phyloP scores from a whole-genome alignment of 2,329 filamentous ascomycete species.

The Diplodia intermedia region DNA sequence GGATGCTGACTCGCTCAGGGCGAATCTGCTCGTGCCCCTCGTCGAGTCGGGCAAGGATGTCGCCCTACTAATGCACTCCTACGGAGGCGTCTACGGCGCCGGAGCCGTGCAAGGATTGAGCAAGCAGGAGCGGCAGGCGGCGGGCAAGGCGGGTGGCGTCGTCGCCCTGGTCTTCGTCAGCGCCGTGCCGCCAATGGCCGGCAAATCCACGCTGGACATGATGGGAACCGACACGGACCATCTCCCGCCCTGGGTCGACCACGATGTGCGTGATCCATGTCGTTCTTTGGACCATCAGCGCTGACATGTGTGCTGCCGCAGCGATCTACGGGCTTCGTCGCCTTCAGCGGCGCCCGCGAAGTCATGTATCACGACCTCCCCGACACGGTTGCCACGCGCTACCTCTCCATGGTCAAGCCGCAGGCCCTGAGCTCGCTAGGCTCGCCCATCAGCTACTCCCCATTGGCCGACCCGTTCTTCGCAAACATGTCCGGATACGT shows the following conservation, averaged over 20 bases:
- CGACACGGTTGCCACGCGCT: conserved; percentile 24
- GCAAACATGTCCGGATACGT: conserved; percentile 29
- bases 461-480: conserved; percentile 27
- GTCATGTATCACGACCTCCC: conserved; percentile 34
- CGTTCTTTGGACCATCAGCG: neutral
- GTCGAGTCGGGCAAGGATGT: conserved; percentile 33
- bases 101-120: conserved; percentile 32
- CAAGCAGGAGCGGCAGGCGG: conserved; percentile 11
- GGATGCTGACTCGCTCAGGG: conserved; percentile 29
- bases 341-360: conserved; percentile 10
- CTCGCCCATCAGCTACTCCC: conserved; percentile 23
- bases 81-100: conserved; percentile 33
- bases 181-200: conserved; percentile 4
- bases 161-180: conserved; percentile 29
- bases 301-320: neutral
- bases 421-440: conserved; percentile 30
- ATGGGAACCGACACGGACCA: conserved; percentile 29
- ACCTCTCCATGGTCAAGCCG: conserved; percentile 14
- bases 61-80: conserved; percentile 34
- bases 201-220: conserved; percentile 19
- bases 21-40: conserved; percentile 26
- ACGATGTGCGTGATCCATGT: conserved; percentile 18
- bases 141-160: conserved; percentile 30
- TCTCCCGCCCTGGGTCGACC: conserved; percentile 28
- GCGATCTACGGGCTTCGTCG: conserved; percentile 22